These are phyloP conservation scores for Leccinum laetum DNA, from an alignment of 1,284 basidiomycete genomes.

Conservation along the genomic window DNA sequence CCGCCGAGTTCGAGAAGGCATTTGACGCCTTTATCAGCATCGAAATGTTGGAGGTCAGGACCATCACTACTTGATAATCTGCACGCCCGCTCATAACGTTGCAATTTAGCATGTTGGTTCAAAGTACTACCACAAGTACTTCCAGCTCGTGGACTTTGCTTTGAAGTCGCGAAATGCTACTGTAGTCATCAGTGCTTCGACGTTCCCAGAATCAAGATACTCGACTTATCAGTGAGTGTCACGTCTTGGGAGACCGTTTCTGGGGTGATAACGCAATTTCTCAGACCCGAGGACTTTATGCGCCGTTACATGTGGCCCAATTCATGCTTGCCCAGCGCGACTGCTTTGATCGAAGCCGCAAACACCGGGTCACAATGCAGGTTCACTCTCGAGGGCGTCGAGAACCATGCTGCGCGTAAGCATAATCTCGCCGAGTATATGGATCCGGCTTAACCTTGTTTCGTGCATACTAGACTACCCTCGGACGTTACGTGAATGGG, in stretches of 20 bases:
- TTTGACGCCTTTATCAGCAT: constrained; percentile 91
- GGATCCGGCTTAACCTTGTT: constrained; percentile 9
- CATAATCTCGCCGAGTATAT: not conserved
- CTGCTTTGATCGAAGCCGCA: constrained; percentile 66
- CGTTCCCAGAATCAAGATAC: constrained; percentile 81
- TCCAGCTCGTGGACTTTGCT: constrained; percentile 79
- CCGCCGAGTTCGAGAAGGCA: constrained; percentile 70
- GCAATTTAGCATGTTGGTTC: constrained; percentile 62
- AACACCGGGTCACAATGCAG: constrained; percentile 64
- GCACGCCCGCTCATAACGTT: constrained; percentile 9
- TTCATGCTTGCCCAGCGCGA: constrained; percentile 83
- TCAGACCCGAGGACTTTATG: constrained; percentile 85
- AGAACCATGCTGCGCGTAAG: constrained; percentile 83
- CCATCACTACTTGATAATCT: not conserved
- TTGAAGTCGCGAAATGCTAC: constrained; percentile 72
- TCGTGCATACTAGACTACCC: constrained; percentile 64
- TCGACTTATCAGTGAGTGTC: constrained; percentile 62
- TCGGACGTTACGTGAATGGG: constrained; percentile 89
- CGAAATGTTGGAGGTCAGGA: constrained; percentile 84
- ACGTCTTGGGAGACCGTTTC: constrained; percentile 1
- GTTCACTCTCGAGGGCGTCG: constrained; percentile 84
- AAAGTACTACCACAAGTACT: constrained; percentile 75
- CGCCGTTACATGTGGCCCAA: constrained; percentile 94
- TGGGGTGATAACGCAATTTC: constrained; percentile 6
- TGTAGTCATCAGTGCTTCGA: constrained; percentile 78